Evolutionary conservation across 2,329 filamentous ascomycete genomes (phyloP).

Genomic region (Pseudogymnoascus sp.): DNA sequence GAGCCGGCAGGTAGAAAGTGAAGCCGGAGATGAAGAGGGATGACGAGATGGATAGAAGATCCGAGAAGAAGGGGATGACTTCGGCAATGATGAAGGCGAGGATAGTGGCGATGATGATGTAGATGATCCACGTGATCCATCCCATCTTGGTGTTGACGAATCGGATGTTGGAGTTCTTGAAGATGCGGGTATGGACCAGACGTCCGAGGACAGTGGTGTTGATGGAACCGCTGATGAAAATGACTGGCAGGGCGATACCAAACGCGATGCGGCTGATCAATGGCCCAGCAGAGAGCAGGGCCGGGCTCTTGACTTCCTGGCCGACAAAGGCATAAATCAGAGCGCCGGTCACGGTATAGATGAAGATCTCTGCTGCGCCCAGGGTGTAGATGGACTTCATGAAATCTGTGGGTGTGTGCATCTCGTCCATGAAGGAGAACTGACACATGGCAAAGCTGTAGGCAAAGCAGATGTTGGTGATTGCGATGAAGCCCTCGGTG

Average conservation of each 20-base stretch:
- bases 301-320: constrained; percentile 45
- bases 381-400: constrained; percentile 38
- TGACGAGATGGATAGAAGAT: constrained; percentile 32
- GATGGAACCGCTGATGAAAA: constrained; percentile 54
- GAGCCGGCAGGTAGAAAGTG: constrained; percentile 23
- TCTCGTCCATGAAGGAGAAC: constrained; percentile 25
- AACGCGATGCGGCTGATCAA: constrained; percentile 49
- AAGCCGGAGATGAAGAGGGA: constrained; percentile 24
- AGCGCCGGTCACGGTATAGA: constrained; percentile 50
- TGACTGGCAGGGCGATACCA: constrained; percentile 52
- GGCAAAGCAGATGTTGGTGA: constrained; percentile 53
- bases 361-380: constrained; percentile 41
- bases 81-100: constrained; percentile 49
- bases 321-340: constrained; percentile 55
- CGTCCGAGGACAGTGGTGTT: constrained; percentile 44
- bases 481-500: constrained; percentile 39
- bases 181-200: constrained; percentile 23
- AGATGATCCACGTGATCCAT: constrained; percentile 34
- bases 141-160: constrained; percentile 21
- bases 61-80: constrained; percentile 48
- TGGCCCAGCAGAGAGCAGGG: constrained; percentile 45
- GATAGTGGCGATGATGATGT: constrained; percentile 37
- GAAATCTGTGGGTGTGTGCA: constrained; percentile 29
- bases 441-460: constrained; percentile 34
- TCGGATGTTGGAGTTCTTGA: constrained; percentile 18